Evolutionary conservation across 805 yeast species (phyloP), one percentile per base, ranked within the genome.

Genomic region (Candida lessepsii): DNA sequence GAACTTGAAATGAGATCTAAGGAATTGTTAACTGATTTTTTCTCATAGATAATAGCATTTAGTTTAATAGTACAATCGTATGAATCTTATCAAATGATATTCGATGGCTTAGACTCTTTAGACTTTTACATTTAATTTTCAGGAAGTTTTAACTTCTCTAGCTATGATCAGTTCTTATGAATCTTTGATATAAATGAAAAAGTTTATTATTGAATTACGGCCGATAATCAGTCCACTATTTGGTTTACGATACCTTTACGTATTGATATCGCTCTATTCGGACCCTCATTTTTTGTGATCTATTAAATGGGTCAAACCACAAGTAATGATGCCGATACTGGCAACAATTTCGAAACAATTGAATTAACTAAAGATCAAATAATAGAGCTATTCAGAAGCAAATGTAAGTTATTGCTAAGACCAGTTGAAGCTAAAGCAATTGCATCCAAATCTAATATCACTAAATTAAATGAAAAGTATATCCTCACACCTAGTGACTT

Each of bases 1-100:
- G 60, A 58, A 20, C 46, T 60, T 25, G 73, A 67, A 42, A 49
- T 55, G 37, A 53, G 52, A 39, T 52, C 71, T n/a, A 60, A 59
- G 44, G 61, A 57, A 11, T 35, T 48, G 11, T 52, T 67, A 30
- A 42, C 50, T 13, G 56, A 55, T 18, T 47, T 49, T 16, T 58
- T 65, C 29, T 31, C 37, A 18, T 31, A 37, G 18, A 10, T 15
- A 15, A 3, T 15, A 33, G 36, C n/a, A n/a, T n/a, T n/a, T n/a
- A n/a, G n/a, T n/a, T n/a, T n/a, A n/a, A n/a, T n/a, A n/a, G n/a
- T n/a, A n/a, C n/a, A n/a, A n/a, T n/a, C n/a, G n/a, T n/a, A n/a
- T n/a, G n/a, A n/a, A n/a, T n/a, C n/a, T n/a, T n/a, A n/a, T n/a
- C n/a, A n/a, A n/a, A n/a, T n/a, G n/a, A n/a, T n/a, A n/a, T n/a